Conservation (phyloP, 2,329 filamentous ascomycete species). For the Dactylellina parvicollis region DNA sequence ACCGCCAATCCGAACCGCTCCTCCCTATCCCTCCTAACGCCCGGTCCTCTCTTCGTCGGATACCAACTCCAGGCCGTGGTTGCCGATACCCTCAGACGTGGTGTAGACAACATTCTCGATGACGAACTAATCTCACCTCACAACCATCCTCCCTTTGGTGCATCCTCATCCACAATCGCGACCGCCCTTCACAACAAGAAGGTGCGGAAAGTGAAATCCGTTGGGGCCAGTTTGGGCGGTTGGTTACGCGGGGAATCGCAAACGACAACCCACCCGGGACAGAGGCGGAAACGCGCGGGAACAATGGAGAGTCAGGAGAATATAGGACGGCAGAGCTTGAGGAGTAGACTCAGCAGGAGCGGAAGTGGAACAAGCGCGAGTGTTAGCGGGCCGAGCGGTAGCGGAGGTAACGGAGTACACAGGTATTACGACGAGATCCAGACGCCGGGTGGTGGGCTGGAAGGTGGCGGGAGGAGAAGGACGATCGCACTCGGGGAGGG, state of each 20-base stretch:
- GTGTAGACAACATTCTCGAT: constrained; percentile 49
- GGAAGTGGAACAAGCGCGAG: constrained; percentile 26
- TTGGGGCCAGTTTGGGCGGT: constrained; percentile 39
- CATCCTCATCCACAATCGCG: neutral
- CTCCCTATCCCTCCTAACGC: constrained; percentile 52
- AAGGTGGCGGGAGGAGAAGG: constrained; percentile 20
- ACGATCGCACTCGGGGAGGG: constrained; percentile 42
- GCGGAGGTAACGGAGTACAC: constrained; percentile 16
- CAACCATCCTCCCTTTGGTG: neutral
- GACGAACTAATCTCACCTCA: constrained; percentile 30
- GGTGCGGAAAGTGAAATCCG: constrained; percentile 50
- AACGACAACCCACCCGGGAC: neutral
- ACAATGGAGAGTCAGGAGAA: constrained; percentile 31
- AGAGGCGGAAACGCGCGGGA: constrained; percentile 35
- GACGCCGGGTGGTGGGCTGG: neutral
- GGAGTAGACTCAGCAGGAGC: constrained; percentile 30
- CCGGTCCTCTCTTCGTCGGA: constrained; percentile 56
- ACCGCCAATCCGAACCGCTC: constrained; percentile 39
- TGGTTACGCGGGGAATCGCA: constrained; percentile 42
- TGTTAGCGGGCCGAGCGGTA: constrained; percentile 24
- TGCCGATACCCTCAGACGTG: constrained; percentile 52
- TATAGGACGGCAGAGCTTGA: constrained; percentile 8
- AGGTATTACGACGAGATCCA: constrained; percentile 18
- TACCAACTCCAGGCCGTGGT: constrained; percentile 57
- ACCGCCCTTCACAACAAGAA: constrained; percentile 17